phyloP scores from a whole-genome alignment of 2,329 filamentous ascomycete species.

The Epichloe sylvatica region DNA sequence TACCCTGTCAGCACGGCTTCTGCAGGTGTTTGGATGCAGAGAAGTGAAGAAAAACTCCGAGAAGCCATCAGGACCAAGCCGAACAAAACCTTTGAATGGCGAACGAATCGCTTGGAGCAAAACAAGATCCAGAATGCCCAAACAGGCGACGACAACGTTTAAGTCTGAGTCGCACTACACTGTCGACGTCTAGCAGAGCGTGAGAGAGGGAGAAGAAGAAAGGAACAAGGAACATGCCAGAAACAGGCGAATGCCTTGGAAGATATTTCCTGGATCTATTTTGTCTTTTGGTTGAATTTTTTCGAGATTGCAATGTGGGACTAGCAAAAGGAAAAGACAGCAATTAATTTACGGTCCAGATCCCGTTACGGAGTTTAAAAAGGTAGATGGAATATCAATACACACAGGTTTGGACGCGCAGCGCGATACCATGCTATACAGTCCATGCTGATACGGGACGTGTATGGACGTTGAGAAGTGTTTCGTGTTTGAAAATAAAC shows the following conservation, averaged over 20 bases:
- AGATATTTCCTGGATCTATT: too few species aligned
- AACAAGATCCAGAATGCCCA: not conserved
- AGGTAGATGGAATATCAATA: not conserved
- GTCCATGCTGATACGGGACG: too few species aligned
- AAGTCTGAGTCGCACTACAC: not conserved
- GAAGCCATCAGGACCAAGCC: conserved; percentile 28
- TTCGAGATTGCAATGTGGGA: not conserved
- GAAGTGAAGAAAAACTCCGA: conserved; percentile 26
- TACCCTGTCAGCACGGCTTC: conserved; percentile 37
- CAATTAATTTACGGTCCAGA: not conserved
- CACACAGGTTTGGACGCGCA: not conserved
- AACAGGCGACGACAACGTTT: conserved; percentile 2
- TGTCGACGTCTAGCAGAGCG: too few species aligned
- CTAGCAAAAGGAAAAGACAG: not conserved
- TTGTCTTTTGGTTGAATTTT: not conserved
- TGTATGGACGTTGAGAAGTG: too few species aligned
- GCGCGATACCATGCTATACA: too few species aligned
- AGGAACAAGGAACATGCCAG: too few species aligned
- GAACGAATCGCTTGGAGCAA: conserved; percentile 3
- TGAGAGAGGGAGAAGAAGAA: too few species aligned
- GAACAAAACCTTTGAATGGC: conserved; percentile 21
- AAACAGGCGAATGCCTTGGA: too few species aligned
- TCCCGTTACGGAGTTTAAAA: not conserved
- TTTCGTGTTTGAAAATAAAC: too few species aligned
- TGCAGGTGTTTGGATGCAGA: conserved; percentile 24